These are phyloP conservation scores for Paramyrothecium roridum DNA, from an alignment of 2,329 filamentous ascomycete species.

Conservation along the genomic window DNA sequence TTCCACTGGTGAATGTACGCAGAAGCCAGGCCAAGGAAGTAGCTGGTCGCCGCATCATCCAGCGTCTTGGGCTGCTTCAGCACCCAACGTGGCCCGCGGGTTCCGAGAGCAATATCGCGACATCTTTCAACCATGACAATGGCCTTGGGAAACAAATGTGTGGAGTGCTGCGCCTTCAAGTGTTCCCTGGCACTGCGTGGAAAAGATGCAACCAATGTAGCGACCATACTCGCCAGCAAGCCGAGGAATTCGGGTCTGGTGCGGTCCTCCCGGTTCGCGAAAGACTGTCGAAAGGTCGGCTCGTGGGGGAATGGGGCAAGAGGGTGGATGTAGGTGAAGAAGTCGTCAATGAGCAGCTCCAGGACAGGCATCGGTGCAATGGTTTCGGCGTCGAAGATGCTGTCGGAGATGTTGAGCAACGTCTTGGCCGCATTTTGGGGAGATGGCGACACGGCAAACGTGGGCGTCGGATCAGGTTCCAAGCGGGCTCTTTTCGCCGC, in stretches of 20 bases:
- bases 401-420: constrained; percentile 40
- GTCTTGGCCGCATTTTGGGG: constrained; percentile 47
- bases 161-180: constrained; percentile 61
- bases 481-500: constrained; percentile 46
- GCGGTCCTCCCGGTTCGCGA: constrained; percentile 64
- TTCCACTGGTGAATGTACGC: constrained; percentile 68
- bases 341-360: constrained; percentile 71
- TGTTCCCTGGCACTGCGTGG: constrained; percentile 68
- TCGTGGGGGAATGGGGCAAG: constrained; percentile 77
- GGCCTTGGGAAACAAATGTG: constrained; percentile 65
- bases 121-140: constrained; percentile 69
- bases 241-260: constrained; percentile 66
- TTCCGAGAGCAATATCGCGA: constrained; percentile 64
- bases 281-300: constrained; percentile 69
- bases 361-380: constrained; percentile 70
- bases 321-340: constrained; percentile 79
- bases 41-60: constrained; percentile 67
- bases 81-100: constrained; percentile 55
- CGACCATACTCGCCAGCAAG: constrained; percentile 72
- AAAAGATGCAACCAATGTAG: constrained; percentile 70
- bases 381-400: constrained; percentile 57
- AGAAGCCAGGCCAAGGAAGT: constrained; percentile 66
- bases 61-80: constrained; percentile 45
- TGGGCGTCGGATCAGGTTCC: constrained; percentile 24
- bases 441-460: constrained; percentile 31